Conservation (phyloP, 768 basidiomycete genomes). For the Mycena polygramma region DNA sequence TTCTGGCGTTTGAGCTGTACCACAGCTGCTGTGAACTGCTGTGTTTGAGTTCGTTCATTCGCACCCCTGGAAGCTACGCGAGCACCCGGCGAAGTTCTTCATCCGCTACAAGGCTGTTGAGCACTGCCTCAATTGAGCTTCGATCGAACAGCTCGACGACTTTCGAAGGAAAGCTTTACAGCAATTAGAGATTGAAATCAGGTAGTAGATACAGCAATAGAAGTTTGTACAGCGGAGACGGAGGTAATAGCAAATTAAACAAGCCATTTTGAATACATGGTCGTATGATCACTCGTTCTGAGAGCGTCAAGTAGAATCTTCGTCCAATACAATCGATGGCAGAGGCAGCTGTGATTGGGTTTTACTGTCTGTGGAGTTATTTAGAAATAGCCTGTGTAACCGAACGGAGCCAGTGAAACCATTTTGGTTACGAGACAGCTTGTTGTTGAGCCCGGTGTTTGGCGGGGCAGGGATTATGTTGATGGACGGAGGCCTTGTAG, state of each 20-base stretch:
- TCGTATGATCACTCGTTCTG: too few species aligned
- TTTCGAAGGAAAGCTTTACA: not conserved
- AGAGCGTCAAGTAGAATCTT: not conserved
- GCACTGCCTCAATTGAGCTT: not conserved
- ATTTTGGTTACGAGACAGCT: not conserved
- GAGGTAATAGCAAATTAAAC: too few species aligned
- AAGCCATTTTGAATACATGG: too few species aligned
- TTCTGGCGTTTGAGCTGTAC: too few species aligned
- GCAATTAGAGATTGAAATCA: not conserved
- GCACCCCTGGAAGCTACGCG: not conserved
- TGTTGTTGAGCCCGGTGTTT: not conserved
- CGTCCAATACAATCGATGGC: not conserved
- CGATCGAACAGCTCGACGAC: not conserved
- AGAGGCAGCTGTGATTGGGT: not conserved
- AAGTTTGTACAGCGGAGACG: too few species aligned
- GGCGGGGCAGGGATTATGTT: not conserved
- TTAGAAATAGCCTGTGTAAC: not conserved
- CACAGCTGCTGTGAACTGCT: not conserved
- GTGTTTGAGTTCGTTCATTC: not conserved
- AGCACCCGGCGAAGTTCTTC: not conserved
- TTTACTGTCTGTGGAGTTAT: not conserved
- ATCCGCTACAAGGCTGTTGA: too few species aligned
- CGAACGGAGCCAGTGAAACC: not conserved
- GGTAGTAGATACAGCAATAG: not conserved
- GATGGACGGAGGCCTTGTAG: conserved; percentile 1